Conservation (phyloP, 2,329 filamentous ascomycete genomes). For the Ceratocystis papillata region DNA sequence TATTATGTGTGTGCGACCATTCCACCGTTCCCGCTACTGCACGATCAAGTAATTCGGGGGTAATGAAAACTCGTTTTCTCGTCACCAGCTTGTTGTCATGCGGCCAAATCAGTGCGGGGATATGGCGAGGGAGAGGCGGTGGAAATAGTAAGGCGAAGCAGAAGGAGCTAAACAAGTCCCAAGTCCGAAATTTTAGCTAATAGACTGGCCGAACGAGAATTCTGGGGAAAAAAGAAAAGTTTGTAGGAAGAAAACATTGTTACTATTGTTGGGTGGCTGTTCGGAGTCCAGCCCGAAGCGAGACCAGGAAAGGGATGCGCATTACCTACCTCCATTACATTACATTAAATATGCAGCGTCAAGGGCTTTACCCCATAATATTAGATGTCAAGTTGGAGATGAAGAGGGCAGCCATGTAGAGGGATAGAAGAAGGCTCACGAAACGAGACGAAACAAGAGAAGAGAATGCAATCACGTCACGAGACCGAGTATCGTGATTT, state of each 20-base stretch:
- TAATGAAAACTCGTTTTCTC: slow-evolving; percentile 20
- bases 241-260: neutral
- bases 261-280: neutral
- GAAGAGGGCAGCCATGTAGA: neutral
- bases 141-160: neutral
- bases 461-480: neutral
- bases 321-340: no score
- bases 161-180: neutral
- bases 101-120: slow-evolving; percentile 10
- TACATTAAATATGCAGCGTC: no score
- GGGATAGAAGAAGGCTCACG: neutral
- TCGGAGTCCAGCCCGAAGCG: neutral
- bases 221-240: neutral
- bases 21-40: slow-evolving; percentile 2
- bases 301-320: neutral
- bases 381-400: neutral
- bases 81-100: slow-evolving; percentile 12
- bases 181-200: neutral
- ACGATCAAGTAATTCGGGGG: slow-evolving; percentile 21
- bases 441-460: neutral
- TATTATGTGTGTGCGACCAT: slow-evolving; percentile 1
- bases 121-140: neutral
- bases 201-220: neutral
- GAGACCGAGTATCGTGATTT: slow-evolving; percentile 3
- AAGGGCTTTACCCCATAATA: neutral